A percentile compares a stretch with the other conserved stretches of the same genome.
These are phyloP conservation scores for Lactuca sativa DNA, from an alignment of 129 eudicot species.

Conservation along the genomic window DNA sequence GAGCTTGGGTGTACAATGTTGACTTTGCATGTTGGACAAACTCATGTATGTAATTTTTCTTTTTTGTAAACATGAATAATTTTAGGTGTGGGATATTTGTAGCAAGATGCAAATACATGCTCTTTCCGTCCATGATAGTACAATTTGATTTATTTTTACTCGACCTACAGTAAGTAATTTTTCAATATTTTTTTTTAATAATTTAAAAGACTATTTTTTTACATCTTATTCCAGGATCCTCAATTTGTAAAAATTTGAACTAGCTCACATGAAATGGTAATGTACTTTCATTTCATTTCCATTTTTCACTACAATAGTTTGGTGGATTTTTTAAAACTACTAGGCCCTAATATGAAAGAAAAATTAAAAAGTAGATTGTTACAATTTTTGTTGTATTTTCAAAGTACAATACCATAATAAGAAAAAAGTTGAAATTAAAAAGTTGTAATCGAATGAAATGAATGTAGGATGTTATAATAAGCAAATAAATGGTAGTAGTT, in stretches of 20 bases:
- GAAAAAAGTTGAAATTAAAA: no score
- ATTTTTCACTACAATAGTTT: no score
- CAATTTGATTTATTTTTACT: constrained; percentile 95
- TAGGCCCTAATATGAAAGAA: no score
- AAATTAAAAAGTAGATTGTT: no score
- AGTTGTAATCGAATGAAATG: no score
- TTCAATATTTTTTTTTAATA: neutral
- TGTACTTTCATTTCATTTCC: no score
- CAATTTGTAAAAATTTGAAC: constrained; percentile 63
- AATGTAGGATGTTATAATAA: no score
- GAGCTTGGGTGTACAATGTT: constrained; percentile 93
- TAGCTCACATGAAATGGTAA: constrained; percentile 98
- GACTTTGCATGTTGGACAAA: constrained; percentile 79
- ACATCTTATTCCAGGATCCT: constrained; percentile 68
- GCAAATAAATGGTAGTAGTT: no score
- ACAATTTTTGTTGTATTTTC: no score
- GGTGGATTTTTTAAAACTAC: no score
- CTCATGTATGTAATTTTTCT: constrained; percentile 53
- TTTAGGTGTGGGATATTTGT: constrained; percentile 97
- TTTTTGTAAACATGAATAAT: constrained; percentile 10
- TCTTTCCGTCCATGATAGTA: constrained; percentile 85
- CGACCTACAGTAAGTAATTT: constrained; percentile 68
- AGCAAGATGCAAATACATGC: constrained; percentile 93
- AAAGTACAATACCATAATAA: no score
- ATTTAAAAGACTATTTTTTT: constrained; percentile 5